These are phyloP conservation scores for Vigna hirtella DNA, from an alignment of 306 rosid genomes.

Conservation along the genomic window DNA sequence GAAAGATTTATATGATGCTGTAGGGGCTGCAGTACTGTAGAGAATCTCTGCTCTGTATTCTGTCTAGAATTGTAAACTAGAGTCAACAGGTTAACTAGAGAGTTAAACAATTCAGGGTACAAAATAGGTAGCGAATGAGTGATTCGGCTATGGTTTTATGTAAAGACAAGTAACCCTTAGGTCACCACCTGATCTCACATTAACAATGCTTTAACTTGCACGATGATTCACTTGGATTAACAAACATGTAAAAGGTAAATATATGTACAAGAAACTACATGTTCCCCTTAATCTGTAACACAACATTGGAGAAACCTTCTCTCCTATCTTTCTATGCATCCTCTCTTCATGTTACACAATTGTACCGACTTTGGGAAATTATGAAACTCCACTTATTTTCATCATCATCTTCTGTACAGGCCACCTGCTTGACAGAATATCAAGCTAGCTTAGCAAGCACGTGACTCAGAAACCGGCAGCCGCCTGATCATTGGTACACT, in stretches of 20 bases:
- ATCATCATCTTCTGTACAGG: constrained; percentile 52
- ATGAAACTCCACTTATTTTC: constrained; percentile 51
- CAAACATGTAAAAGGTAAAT: constrained; percentile 28
- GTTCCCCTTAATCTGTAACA: constrained; percentile 47
- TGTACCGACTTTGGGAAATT: constrained; percentile 51
- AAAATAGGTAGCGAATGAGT: constrained; percentile 25
- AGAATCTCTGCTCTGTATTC: too few species aligned
- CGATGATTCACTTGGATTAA: constrained; percentile 46
- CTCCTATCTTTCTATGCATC: constrained; percentile 39
- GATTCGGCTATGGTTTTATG: constrained; percentile 10
- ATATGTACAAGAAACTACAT: constrained; percentile 48
- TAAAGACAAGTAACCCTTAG: constrained; percentile 19
- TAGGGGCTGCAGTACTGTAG: too few species aligned
- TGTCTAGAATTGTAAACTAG: background rate
- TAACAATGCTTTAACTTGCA: constrained; percentile 40
- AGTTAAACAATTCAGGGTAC: background rate
- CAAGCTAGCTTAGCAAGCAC: constrained; percentile 73
- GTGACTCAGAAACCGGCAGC: constrained; percentile 83
- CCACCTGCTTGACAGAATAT: constrained; percentile 45
- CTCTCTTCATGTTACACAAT: constrained; percentile 63
- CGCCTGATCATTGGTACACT: constrained; percentile 65
- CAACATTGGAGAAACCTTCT: constrained; percentile 47
- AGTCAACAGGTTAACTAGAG: background rate
- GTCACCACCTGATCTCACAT: constrained; percentile 38
- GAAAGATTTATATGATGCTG: too few species aligned